Evolutionary conservation across 805 yeast species (phyloP).

Genomic region (Kodamaea laetipori): DNA sequence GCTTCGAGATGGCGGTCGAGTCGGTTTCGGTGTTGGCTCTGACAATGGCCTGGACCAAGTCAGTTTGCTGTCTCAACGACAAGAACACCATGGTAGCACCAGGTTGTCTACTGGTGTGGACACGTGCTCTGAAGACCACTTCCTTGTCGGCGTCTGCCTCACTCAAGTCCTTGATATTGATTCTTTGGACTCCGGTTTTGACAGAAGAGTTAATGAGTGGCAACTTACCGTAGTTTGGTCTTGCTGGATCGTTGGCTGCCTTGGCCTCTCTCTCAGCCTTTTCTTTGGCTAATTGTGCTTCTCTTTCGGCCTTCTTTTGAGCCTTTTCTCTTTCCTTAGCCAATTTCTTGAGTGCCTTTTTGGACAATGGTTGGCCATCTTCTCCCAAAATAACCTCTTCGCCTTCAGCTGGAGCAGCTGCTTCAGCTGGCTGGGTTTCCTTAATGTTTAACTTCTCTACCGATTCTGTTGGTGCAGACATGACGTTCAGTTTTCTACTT

Average conservation of each 20-base stretch:
- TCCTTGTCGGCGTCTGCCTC: constrained; percentile 70
- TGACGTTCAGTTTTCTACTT: constrained; percentile 9
- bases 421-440: constrained; percentile 9
- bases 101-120: constrained; percentile 91
- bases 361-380: constrained; percentile 86
- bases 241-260: constrained; percentile 81
- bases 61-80: constrained; percentile 87
- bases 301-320: constrained; percentile 89
- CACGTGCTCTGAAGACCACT: constrained; percentile 88
- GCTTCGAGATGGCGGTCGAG: constrained; percentile 66
- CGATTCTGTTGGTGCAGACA: constrained; percentile 31
- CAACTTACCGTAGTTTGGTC: constrained; percentile 83
- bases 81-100: constrained; percentile 93
- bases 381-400: constrained; percentile 49
- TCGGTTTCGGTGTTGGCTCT: constrained; percentile 68
- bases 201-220: constrained; percentile 80
- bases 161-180: constrained; percentile 55
- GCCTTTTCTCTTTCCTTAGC: constrained; percentile 93
- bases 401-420: constrained; percentile 20
- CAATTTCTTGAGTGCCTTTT: constrained; percentile 92
- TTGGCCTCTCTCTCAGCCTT: constrained; percentile 75
- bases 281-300: constrained; percentile 82
- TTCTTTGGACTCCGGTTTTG: constrained; percentile 68
- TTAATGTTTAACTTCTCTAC: constrained; percentile 26
- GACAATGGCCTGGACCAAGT: constrained; percentile 79